These are phyloP conservation scores for Pseudopyrenochaeta lycopersici DNA, from an alignment of 2,329 filamentous ascomycete genomes.

Conservation along the genomic window DNA sequence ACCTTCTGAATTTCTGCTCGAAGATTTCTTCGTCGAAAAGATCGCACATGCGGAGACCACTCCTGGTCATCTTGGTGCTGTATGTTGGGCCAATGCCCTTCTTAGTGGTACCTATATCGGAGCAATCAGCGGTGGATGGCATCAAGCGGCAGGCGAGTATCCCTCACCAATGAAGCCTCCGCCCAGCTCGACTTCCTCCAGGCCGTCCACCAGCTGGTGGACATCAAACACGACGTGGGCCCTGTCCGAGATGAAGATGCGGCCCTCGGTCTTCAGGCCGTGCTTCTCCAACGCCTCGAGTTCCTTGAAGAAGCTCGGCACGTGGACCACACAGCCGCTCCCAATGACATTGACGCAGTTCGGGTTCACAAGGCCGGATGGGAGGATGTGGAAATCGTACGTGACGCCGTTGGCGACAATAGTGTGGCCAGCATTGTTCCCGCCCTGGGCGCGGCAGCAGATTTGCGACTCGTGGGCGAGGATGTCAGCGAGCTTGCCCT, in stretches of 20 bases:
- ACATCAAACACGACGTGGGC: slow-evolving; percentile 72
- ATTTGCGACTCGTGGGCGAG: slow-evolving; percentile 62
- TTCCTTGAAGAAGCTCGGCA: slow-evolving; percentile 73
- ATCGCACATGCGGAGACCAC: slow-evolving; percentile 71
- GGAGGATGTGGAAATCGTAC: slow-evolving; percentile 53
- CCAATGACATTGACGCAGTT: slow-evolving; percentile 76
- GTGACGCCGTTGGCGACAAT: slow-evolving; percentile 58
- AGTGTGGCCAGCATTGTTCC: slow-evolving; percentile 65
- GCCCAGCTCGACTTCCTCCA: slow-evolving; percentile 67
- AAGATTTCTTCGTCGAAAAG: slow-evolving; percentile 73
- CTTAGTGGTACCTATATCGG: slow-evolving; percentile 60
- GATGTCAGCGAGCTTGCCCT: slow-evolving; percentile 69
- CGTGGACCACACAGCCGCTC: slow-evolving; percentile 71
- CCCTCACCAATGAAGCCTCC: slow-evolving; percentile 53
- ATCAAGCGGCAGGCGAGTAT: background rate
- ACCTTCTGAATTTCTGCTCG: slow-evolving; percentile 69
- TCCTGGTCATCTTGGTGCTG: slow-evolving; percentile 71
- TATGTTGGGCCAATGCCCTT: slow-evolving; percentile 67
- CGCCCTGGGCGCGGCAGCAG: slow-evolving; percentile 67
- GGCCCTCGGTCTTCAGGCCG: slow-evolving; percentile 65
- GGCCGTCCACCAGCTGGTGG: slow-evolving; percentile 73
- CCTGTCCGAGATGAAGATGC: slow-evolving; percentile 71
- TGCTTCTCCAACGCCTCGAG: slow-evolving; percentile 68
- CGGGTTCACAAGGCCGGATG: slow-evolving; percentile 75
- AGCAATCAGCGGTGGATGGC: slow-evolving; percentile 28